These are phyloP conservation scores for Suillus subaureus DNA, from an alignment of 768 basidiomycete genomes.

Conservation along the genomic window DNA sequence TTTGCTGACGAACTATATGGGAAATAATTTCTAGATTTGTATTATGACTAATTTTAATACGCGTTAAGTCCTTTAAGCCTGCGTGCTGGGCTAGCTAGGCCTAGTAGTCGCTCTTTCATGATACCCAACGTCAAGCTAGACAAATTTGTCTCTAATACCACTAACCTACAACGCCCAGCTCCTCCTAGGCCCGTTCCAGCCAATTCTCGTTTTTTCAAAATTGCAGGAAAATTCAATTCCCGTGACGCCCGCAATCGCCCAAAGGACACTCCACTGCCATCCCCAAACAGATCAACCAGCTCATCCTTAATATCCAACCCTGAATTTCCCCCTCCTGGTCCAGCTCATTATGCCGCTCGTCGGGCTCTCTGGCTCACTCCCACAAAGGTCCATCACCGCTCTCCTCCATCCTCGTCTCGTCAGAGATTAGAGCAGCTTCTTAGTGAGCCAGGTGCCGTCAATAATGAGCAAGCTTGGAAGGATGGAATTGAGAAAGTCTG, in stretches of 20 bases:
- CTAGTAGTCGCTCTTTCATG: conserved; percentile 12
- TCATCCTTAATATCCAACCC: conserved; percentile 12
- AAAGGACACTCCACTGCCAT: conserved; percentile 4
- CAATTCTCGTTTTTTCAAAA: conserved; percentile 13
- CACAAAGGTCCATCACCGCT: conserved; percentile 18
- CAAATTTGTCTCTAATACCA: conserved; percentile 11
- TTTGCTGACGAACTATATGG: conserved; percentile 11
- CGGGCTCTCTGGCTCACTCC: conserved; percentile 60
- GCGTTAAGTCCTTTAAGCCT: neutral
- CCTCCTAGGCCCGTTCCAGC: neutral
- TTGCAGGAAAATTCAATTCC: conserved; percentile 11
- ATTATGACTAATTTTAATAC: neutral
- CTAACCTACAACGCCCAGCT: conserved; percentile 5
- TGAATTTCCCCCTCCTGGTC: conserved; percentile 61
- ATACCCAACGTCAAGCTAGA: conserved; percentile 17
- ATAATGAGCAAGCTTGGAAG: conserved; percentile 57
- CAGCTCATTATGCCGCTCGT: conserved; percentile 62
- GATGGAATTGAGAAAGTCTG: conserved; percentile 62
- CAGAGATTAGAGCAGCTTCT: conserved; percentile 56
- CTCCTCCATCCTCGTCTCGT: conserved; percentile 39
- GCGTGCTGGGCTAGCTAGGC: conserved; percentile 13
- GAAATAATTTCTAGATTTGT: conserved; percentile 7
- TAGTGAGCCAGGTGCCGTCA: conserved; percentile 44
- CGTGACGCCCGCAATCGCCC: conserved; percentile 7
- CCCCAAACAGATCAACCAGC: conserved; percentile 10